phyloP scores from a whole-genome alignment of 1,284 basidiomycete genomes.

The Apiotrichum mycotoxinovorans region DNA sequence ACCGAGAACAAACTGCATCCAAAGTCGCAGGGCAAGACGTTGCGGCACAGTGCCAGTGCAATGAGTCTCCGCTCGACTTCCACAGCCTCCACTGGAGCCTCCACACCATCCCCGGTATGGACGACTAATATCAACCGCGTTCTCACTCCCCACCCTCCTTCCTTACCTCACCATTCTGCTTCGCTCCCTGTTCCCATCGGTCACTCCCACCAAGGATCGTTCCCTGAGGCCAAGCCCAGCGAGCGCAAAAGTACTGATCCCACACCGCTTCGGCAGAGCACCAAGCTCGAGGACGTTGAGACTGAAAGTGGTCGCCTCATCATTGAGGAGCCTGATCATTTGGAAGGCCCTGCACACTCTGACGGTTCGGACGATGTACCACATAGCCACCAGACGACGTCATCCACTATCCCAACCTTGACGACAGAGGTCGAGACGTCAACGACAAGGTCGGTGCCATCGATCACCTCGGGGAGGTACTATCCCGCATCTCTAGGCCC shows the following conservation, averaged over 20 bases:
- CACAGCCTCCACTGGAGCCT: neutral
- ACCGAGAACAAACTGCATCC: neutral
- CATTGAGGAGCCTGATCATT: conserved; percentile 9
- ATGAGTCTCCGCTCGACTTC: neutral
- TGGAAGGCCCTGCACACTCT: neutral
- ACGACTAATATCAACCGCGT: neutral
- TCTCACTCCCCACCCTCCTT: neutral
- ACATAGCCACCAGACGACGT: neutral
- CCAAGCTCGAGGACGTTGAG: neutral
- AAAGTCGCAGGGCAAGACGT: neutral
- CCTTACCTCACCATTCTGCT: neutral
- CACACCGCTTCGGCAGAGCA: neutral
- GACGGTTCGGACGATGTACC: neutral
- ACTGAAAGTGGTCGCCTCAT: neutral
- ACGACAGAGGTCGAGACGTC: neutral
- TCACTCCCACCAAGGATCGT: no score
- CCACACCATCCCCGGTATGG: neutral
- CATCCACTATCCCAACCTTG: neutral
- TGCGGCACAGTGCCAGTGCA: neutral
- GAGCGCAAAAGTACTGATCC: neutral
- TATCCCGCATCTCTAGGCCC: neutral
- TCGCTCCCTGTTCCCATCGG: neutral
- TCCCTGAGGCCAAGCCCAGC: neutral
- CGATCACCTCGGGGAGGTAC: neutral
- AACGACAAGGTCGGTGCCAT: neutral